Evolutionary conservation across 805 yeast genomes (phyloP).

Genomic region (Kluyveromyces aestuarii): DNA sequence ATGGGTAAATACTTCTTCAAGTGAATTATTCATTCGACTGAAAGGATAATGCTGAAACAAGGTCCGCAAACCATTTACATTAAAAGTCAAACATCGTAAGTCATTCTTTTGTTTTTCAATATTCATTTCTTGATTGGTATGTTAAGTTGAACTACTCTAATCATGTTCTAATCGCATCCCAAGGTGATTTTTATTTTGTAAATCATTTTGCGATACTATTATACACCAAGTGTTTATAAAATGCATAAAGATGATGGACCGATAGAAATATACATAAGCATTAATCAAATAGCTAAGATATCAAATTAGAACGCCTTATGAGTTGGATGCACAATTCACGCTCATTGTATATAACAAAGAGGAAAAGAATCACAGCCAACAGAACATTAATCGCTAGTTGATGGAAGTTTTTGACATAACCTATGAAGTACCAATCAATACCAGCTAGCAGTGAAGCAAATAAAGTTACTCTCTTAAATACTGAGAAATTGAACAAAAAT

Average conservation of each 20-base stretch:
- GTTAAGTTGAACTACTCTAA: too few relatives aligned
- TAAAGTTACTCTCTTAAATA: slow-evolving; percentile 21
- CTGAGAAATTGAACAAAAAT: slow-evolving; percentile 16
- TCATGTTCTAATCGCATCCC: background rate
- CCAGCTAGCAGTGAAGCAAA: slow-evolving; percentile 22
- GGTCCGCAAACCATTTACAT: slow-evolving; percentile 78
- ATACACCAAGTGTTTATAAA: background rate
- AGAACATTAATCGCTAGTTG: slow-evolving; percentile 36
- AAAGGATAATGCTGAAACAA: slow-evolving; percentile 80
- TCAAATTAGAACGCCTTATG: slow-evolving; percentile 10
- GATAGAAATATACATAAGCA: background rate
- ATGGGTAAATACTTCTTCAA: slow-evolving; percentile 36
- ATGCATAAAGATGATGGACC: background rate
- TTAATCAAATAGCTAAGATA: background rate
- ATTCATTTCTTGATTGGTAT: background rate
- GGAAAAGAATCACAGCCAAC: slow-evolving; percentile 32
- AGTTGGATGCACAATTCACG: slow-evolving; percentile 23
- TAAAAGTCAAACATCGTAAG: slow-evolving; percentile 59
- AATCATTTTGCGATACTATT: background rate
- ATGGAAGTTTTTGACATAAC: slow-evolving; percentile 30
- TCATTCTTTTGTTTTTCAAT: slow-evolving; percentile 2
- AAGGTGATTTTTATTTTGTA: background rate
- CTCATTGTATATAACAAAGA: slow-evolving; percentile 32
- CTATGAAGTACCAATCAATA: slow-evolving; percentile 24
- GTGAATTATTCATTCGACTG: slow-evolving; percentile 37